These are phyloP conservation scores for Casaregolazyma lundiana DNA, from an alignment of 1,139 yeast species.

Conservation along the genomic window DNA sequence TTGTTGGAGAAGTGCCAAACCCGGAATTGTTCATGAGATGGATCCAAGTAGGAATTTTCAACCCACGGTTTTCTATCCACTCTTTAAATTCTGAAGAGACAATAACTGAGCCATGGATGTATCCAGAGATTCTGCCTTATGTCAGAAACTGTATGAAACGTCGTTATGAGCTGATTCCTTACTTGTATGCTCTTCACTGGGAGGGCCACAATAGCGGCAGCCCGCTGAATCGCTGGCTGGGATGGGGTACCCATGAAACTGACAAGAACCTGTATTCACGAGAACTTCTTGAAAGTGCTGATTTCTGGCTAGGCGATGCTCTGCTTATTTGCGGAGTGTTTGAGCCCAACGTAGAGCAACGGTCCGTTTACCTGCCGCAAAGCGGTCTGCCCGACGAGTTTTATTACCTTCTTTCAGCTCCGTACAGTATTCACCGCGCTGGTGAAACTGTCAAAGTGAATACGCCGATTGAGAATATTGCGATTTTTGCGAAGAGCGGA, in stretches of 20 bases:
- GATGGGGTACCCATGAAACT: slow-evolving; percentile 9
- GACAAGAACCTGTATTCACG: slow-evolving; percentile 4
- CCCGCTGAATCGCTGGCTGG: slow-evolving; percentile 12
- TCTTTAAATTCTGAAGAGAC: slow-evolving; percentile 8
- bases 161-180: slow-evolving; percentile 13
- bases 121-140: too few relatives aligned
- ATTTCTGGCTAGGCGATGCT: slow-evolving; percentile 14
- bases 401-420: too few relatives aligned
- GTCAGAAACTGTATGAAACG: too few relatives aligned
- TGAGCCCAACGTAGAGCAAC: not conserved
- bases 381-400: too few relatives aligned
- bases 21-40: slow-evolving; percentile 12
- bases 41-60: slow-evolving; percentile 11
- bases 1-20: slow-evolving; percentile 9
- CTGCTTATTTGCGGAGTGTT: slow-evolving; percentile 10
- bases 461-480: too few relatives aligned
- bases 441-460: too few relatives aligned
- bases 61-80: slow-evolving; percentile 12
- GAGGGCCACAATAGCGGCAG: slow-evolving; percentile 8
- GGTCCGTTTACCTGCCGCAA: slow-evolving; percentile 11
- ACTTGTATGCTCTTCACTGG: slow-evolving; percentile 12
- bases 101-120: too few relatives aligned
- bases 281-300: slow-evolving; percentile 9
- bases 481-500: too few relatives aligned
- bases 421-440: too few relatives aligned